Evolutionary conservation across 768 basidiomycete species (phyloP).

Genomic region (Boletus subcaerulescens): DNA sequence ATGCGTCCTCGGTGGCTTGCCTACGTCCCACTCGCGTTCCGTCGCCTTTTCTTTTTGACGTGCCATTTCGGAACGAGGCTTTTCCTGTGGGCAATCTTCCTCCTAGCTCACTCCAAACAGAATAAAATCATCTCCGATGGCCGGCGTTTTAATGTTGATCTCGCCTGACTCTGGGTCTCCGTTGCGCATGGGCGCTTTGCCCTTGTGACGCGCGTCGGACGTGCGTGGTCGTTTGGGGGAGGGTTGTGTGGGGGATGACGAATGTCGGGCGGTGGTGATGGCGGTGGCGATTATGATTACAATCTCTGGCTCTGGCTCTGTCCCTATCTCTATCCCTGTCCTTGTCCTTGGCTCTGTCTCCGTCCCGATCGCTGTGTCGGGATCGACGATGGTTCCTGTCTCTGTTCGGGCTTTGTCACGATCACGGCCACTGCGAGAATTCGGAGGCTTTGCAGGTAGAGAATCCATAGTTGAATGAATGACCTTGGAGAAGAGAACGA

Average conservation of each 20-base stretch:
- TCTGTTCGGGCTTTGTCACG: conserved; percentile 12
- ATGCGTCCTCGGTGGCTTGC: conserved; percentile 26
- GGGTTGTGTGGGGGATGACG: conserved; percentile 13
- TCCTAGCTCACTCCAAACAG: neutral
- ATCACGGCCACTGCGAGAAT: conserved; percentile 15
- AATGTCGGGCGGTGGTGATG: conserved; percentile 9
- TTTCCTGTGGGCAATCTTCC: conserved; percentile 12
- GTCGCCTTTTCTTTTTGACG: conserved; percentile 17
- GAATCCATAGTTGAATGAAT: conserved; percentile 12
- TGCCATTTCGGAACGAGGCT: conserved; percentile 15
- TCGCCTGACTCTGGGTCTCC: too few relatives aligned
- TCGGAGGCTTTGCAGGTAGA: conserved; percentile 17
- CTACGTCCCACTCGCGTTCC: conserved; percentile 43
- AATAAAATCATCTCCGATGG: too few relatives aligned
- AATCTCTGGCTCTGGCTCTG: neutral
- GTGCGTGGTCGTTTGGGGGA: conserved; percentile 19
- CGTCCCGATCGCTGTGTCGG: conserved; percentile 6
- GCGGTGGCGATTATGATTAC: neutral
- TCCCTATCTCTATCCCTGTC: neutral
- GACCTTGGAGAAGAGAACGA: neutral
- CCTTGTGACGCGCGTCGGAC: conserved; percentile 13
- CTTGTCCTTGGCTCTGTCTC: neutral
- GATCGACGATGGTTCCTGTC: conserved; percentile 7
- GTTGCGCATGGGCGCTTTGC: too few relatives aligned
- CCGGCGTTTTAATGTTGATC: too few relatives aligned